Base-by-base conservation (phyloP, 306 rosid genomes). In the Lablab purpureus region DNA sequence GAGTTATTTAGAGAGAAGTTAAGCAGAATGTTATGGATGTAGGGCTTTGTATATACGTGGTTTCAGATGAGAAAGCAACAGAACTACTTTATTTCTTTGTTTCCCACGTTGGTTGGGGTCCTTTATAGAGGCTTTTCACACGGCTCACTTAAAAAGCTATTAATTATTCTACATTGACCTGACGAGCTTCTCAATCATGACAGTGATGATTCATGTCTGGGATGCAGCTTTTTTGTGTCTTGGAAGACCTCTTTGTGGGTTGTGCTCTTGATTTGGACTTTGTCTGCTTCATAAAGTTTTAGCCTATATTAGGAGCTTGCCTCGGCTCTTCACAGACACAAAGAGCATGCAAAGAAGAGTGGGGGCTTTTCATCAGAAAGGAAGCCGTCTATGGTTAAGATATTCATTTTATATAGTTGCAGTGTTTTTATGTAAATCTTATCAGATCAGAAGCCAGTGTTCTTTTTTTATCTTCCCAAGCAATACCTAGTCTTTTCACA, bases 171-270 rank as follows among this genome's bases (percentile, higher is more conserved):
- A 18, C 12, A 51, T 74, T 68, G 84, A 70, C 71, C 52, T 66
- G 51, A 54, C 3, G 6, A 23, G 63, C 13, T 55, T 82, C 46
- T 82, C 82, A 78, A 80, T 76, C 75, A 84, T 82, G 94, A 88
- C 6, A 73, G 83, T 59, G 90, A 85, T 77, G 45, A 85, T 62
- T 82, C 91, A 60, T 50, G 65, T 51, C 28, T 15, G 27, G 51
- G 79, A 74, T 52, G 10, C 88, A 79, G 86, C 87, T 71, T 83
- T n/a, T 88, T 68, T 43, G 85, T 28, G 67, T 54, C 36, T 63
- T 7, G 58, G 25, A 69, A 82, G 82, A 74, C 27, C 80, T 60
- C 75, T 82, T 54, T 66, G 56, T 41, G 71, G 47, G 22, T 37
- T 76, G 84, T 50, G 49, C 67, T 4, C 22, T 56, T 87, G 85